Base-by-base conservation (phyloP, 768 basidiomycete genomes). In the Termitomyces sp. region DNA sequence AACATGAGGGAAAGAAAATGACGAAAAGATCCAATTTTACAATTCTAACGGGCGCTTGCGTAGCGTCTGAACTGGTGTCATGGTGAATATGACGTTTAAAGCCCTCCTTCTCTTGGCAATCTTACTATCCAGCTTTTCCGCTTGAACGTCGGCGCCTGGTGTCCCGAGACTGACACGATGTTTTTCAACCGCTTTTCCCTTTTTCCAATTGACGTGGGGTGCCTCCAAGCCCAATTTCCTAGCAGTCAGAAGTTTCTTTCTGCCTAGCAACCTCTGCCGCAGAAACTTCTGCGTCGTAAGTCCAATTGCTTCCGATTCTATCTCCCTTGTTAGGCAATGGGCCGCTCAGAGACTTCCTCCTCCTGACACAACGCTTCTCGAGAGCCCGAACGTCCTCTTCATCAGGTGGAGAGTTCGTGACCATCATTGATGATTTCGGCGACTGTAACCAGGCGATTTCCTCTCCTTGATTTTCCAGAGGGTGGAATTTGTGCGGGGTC, bases 281-380 rank as follows among this genome's bases (percentile, higher is more conserved):
- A 32, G 84, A 79, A 43, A 81, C 70, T 3, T 77, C 76, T n/a
- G 82, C 78, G 50, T 80, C 76, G 65, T 84, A 85, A 4, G 83
- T 73, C 84, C 84, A 86, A 9, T 68, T 62, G 8, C 70, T 71
- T 60, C 70, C 68, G 38, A 67, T n/a, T 29, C 64, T 63, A 29
- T 64, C 67, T 25, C 42, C 62, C 7, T 62, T 66, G 32, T 42
- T 48, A 52, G 70, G 70, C 58, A 73, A 43, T 4, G 71, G 69
- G 11, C 74, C 78, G 36, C 66, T 73, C 60, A 77, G 57, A 10
- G 82, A 83, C 67, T 78, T 82, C 56, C 82, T 75, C 58, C 83
- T 71, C 8, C 82, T 80, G 10, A 85, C 74, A 52, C 84, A 86
- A 42, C 84, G 76, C 66, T 83, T 85, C 75, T 86, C 86, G 67